Evolutionary conservation across 177 flowering plant species (phyloP), one percentile per base, ranked within the genome.

Genomic region (Tripterygium wilfordii): DNA sequence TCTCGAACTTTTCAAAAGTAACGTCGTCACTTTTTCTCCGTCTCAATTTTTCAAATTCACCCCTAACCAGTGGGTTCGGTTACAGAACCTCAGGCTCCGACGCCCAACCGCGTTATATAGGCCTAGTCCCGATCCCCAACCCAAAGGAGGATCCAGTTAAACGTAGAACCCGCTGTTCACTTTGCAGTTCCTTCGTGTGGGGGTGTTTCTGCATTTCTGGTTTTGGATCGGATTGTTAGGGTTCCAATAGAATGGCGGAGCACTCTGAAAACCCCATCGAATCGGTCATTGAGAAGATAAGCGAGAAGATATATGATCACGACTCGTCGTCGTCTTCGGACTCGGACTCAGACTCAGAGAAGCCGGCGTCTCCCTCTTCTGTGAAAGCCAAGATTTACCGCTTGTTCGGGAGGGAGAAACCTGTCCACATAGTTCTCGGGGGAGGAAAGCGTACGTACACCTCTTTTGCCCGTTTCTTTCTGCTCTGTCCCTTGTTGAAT

Each of bases 371-470:
- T 2, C 46, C 72, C 5, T 64, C 82, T 16, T 53, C 66, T 4
- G 48, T 63, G 36, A 76, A 72, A 60, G 61, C 51, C 10, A 72
- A 71, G 72, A 43, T 71, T 54, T 64, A 16, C 26, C 83, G 95
- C 8, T 58, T 88, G n/a, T 88, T 88, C 31, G 96, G 96, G 3
- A 64, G 96, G 48, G 75, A 82, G 63, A 70, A 62, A 29, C 88
- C 96, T 9, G 78, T 88, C 35, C 90, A 88, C 44, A 18, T 68
- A 5, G 79, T 79, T 29, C 62, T 88, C 39, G 96, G 96, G 14
- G 96, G 90, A n/a, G 90, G 96, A 29, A 80, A 75, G 68, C 68
- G 96, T 88, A 78, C 15, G 67, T 45, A 29, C 26, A 36, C 17
- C 27, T n/a, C 19, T 17, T 22, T 17, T 27, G 17, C 31, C 27